Conservation (phyloP, 352 stramenopile genomes). For the Phytophthora pisi region DNA sequence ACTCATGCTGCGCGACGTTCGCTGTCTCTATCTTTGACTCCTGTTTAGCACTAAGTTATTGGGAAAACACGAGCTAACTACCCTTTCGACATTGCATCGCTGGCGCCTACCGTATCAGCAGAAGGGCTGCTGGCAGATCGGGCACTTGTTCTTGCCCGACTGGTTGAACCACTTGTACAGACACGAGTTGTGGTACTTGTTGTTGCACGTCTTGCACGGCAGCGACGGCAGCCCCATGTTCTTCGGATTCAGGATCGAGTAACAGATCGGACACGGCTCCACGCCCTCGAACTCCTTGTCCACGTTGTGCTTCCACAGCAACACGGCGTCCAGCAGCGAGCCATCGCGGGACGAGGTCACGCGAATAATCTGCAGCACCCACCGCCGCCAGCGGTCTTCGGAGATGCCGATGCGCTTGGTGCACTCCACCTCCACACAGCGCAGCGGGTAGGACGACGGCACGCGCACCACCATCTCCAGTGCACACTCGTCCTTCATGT, state of each 20-base stretch:
- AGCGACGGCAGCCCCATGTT: constrained; percentile 89
- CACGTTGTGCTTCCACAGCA: constrained; percentile 93
- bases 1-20: not conserved
- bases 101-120: constrained; percentile 36
- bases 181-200: constrained; percentile 94
- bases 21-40: constrained; percentile 31
- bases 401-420: constrained; percentile 91
- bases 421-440: constrained; percentile 92
- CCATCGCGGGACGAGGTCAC: constrained; percentile 89
- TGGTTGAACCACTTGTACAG: constrained; percentile 96
- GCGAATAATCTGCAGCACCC: constrained; percentile 93
- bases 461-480: constrained; percentile 92
- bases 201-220: constrained; percentile 91
- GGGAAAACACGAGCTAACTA: constrained; percentile 28
- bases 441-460: constrained; percentile 87
- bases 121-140: constrained; percentile 92
- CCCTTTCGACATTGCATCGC: constrained; percentile 9
- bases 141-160: constrained; percentile 94
- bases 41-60: constrained; percentile 47
- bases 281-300: constrained; percentile 94
- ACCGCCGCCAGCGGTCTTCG: constrained; percentile 91
- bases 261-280: constrained; percentile 93
- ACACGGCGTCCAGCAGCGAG: constrained; percentile 90
- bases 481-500: constrained; percentile 93
- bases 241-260: constrained; percentile 92